Evolutionary conservation across 306 rosid species (phyloP), one percentile per base, ranked within the genome.

Genomic region (Sesbania bispinosa): DNA sequence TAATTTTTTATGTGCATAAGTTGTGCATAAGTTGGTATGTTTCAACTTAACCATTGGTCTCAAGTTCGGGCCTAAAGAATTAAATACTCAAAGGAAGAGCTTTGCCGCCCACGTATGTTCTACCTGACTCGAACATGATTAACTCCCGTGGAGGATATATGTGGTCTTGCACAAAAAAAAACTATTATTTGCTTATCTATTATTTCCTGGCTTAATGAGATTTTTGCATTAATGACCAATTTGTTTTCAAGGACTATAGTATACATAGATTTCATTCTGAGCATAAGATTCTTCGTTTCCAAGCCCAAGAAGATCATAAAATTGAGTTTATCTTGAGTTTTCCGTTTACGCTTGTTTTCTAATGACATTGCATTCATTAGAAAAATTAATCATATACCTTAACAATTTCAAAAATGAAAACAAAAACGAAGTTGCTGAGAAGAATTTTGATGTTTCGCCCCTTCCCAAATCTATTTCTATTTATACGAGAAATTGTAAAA

Each of bases 391-490:
- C 32, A 60, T n/a, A 6, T 32, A 8, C 38, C 24, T 50, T 69
- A 10, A 45, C 58, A 57, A 19, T 51, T 48, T 29, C 9, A 58
- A 54, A 73, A 7, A 10, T 48, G 13, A 43, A 3, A 33, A 35
- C 10, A 39, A 47, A 23, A 15, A 13, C 8, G 20, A n/a, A 13
- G 7, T 9, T 4, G 9, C 11, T 11, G 46, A 26, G 63, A 77
- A 54, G 39, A 76, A 39, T 27, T 3, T 14, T 2, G 29, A 42
- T 23, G 61, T 23, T 62, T 41, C 45, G 10, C 11, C 55, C 64
- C 36, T 19, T 47, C 59, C 20, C 47, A 55, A 43, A 14, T 45
- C 39, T 45, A 45, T 79, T 66, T 77, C 55, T 27, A 35, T 48
- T 33, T 39, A 5, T 10, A 23, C 13, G 55, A 59, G 33, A 55